A percentile compares a stretch with the other conserved stretches of the same genome.
These are phyloP conservation scores for Gymnopus androsaceus DNA, from an alignment of 1,284 basidiomycete genomes.

Conservation along the genomic window DNA sequence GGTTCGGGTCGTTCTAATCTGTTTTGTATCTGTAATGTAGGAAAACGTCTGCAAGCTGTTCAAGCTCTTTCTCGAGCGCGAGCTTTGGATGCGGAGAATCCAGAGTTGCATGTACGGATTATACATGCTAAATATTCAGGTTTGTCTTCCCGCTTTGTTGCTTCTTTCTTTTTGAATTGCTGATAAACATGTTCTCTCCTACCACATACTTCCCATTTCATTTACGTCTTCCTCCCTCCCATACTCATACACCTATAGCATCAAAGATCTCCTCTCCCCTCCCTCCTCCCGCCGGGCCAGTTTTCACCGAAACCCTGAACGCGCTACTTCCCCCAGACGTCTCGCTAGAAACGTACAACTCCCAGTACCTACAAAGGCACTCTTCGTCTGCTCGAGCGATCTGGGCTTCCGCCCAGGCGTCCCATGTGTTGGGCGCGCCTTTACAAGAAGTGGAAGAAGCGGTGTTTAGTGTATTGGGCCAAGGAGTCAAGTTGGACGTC, in stretches of 20 bases:
- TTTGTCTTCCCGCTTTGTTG: constrained; percentile 30
- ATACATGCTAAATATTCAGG: constrained; percentile 65
- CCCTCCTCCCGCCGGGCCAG: constrained; percentile 44
- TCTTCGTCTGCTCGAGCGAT: constrained; percentile 52
- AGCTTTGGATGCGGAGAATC: constrained; percentile 56
- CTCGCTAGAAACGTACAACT: constrained; percentile 68
- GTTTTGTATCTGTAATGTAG: constrained; percentile 45
- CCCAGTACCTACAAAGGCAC: constrained; percentile 72
- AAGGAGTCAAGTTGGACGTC: constrained; percentile 48
- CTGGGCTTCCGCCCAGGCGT: constrained; percentile 62
- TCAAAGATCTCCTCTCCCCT: constrained; percentile 44
- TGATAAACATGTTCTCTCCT: no score
- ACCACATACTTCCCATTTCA: no score
- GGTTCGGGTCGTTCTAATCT: neutral
- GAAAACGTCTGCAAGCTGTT: constrained; percentile 79
- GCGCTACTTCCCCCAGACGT: constrained; percentile 59
- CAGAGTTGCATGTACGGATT: constrained; percentile 73
- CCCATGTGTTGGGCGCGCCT: constrained; percentile 45
- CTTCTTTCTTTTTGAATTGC: constrained; percentile 4
- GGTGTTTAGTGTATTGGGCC: constrained; percentile 52
- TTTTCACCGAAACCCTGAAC: constrained; percentile 48
- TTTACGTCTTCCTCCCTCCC: no score
- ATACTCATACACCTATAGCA: constrained; percentile 7
- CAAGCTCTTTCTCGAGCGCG: constrained; percentile 68
- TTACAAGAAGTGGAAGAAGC: constrained; percentile 60